Conservation (phyloP, 2,329 filamentous ascomycete species). For the Ampelomyces quisqualis region DNA sequence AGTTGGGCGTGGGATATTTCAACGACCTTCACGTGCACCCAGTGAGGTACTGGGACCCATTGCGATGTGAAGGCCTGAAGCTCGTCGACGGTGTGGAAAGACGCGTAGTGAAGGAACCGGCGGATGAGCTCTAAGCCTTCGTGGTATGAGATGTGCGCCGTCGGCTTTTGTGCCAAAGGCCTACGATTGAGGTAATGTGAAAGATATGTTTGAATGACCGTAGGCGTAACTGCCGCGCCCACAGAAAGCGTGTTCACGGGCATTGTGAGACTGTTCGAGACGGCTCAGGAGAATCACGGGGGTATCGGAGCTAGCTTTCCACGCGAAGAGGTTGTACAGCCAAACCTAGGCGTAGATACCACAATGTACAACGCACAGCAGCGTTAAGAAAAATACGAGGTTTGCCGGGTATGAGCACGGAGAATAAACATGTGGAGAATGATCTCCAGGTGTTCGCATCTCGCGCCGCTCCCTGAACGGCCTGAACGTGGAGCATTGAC, state of each 20-base stretch:
- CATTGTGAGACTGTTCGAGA: constrained; percentile 44
- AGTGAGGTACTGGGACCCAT: constrained; percentile 85
- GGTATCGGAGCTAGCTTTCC: constrained; percentile 7
- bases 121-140: constrained; percentile 87
- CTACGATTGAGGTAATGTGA: constrained; percentile 87
- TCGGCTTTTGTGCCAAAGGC: constrained; percentile 73
- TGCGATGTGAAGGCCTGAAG: constrained; percentile 88
- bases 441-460: constrained; percentile 1
- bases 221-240: constrained; percentile 80
- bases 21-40: constrained; percentile 76
- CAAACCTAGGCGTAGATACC: neutral
- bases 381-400: neutral
- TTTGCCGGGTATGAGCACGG: neutral
- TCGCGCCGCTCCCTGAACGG: neutral
- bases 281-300: constrained; percentile 10
- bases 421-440: constrained; percentile 1
- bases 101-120: constrained; percentile 79
- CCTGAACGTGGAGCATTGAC: too few species aligned
- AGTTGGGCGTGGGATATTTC: constrained; percentile 66
- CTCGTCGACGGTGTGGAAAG: constrained; percentile 89
- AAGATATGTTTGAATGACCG: constrained; percentile 81
- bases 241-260: constrained; percentile 78
- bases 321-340: constrained; percentile 1
- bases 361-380: neutral
- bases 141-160: constrained; percentile 89